These are phyloP conservation scores for Licmophora abbreviata DNA, from an alignment of 108 stramenopile genomes.

Conservation along the genomic window DNA sequence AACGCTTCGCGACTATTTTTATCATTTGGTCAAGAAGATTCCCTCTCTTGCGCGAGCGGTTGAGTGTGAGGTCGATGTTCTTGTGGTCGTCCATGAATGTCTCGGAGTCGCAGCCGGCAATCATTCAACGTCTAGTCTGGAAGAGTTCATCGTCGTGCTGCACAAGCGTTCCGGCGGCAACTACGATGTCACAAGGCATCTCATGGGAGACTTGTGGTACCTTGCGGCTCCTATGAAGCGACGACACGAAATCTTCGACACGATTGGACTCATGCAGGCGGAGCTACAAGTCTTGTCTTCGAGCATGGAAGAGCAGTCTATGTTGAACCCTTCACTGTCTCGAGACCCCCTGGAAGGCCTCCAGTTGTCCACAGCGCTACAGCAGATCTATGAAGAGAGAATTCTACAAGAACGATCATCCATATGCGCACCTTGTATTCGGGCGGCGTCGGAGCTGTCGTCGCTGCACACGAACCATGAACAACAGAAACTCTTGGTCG, in stretches of 20 bases:
- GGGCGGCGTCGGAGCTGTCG: no score
- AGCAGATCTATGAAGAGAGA: no score
- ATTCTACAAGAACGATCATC: no score
- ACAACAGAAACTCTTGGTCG: no score
- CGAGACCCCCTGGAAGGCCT: no score
- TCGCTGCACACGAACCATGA: no score
- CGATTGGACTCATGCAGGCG: background rate
- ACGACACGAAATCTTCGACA: background rate
- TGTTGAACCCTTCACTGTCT: no score
- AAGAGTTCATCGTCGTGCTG: conserved; percentile 61
- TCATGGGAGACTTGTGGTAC: conserved; percentile 31
- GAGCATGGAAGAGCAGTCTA: background rate
- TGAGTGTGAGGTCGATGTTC: conserved; percentile 52
- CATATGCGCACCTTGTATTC: no score
- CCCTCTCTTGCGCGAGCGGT: conserved; percentile 45
- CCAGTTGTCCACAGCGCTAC: no score
- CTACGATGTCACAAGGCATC: conserved; percentile 21
- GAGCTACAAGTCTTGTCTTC: conserved; percentile 1
- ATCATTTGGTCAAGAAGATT: conserved; percentile 34
- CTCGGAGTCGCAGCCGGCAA: conserved; percentile 42
- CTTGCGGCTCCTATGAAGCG: conserved; percentile 9
- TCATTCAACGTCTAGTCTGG: conserved; percentile 31
- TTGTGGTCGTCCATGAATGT: conserved; percentile 43
- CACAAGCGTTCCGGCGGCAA: conserved; percentile 54
- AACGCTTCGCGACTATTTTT: conserved; percentile 60